Evolutionary conservation across 2,329 filamentous ascomycete species (phyloP).

Genomic region (Xylariaceae sp.): DNA sequence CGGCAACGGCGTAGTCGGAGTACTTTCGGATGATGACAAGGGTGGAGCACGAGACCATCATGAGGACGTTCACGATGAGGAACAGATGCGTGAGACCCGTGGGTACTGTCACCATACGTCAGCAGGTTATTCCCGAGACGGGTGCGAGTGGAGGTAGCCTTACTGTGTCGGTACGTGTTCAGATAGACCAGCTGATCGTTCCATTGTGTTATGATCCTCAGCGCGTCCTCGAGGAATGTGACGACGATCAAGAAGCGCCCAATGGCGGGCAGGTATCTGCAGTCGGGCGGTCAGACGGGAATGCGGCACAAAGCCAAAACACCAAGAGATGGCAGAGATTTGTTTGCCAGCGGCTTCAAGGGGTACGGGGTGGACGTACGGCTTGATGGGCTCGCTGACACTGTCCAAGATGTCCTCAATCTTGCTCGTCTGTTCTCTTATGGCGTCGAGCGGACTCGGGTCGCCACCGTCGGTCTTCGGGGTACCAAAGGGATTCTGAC

Average conservation of each 20-base stretch:
- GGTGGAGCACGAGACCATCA: slow-evolving; percentile 74
- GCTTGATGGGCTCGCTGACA: slow-evolving; percentile 84
- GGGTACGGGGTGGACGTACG: slow-evolving; percentile 61
- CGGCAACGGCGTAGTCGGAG: slow-evolving; percentile 86
- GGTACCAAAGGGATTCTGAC: slow-evolving; percentile 63
- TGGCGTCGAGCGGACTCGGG: slow-evolving; percentile 74
- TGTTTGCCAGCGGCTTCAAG: too few relatives aligned
- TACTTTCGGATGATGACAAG: slow-evolving; percentile 89
- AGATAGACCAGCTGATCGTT: slow-evolving; percentile 89
- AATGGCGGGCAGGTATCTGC: slow-evolving; percentile 85
- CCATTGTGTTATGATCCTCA: slow-evolving; percentile 98
- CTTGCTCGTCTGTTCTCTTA: slow-evolving; percentile 94
- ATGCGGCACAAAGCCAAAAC: too few relatives aligned
- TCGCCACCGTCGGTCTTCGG: slow-evolving; percentile 56
- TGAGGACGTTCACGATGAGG: slow-evolving; percentile 80
- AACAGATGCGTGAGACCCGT: slow-evolving; percentile 85
- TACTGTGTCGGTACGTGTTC: slow-evolving; percentile 88
- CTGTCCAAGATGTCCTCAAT: slow-evolving; percentile 91
- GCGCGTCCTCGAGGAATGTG: slow-evolving; percentile 93
- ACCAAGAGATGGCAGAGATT: too few relatives aligned
- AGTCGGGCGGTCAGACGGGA: slow-evolving; percentile 18
- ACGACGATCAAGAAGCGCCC: slow-evolving; percentile 97
- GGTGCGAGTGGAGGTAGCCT: slow-evolving; percentile 26
- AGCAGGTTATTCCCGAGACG: background rate
- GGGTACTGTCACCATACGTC: too few relatives aligned